Conservation (phyloP, 2,329 filamentous ascomycete genomes). For the Myrmaecium sp. region DNA sequence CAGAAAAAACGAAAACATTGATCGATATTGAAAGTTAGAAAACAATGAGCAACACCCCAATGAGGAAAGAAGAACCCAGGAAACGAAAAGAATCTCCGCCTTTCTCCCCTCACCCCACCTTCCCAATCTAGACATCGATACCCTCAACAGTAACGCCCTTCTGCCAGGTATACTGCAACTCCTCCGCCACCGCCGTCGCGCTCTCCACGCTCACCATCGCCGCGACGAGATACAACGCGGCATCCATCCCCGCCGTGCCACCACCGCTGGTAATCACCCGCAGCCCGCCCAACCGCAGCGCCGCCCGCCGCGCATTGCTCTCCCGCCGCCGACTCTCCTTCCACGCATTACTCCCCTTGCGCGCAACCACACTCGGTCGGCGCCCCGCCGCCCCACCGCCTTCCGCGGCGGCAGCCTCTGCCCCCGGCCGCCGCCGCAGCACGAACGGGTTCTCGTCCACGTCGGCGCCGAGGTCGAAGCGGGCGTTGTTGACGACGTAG, state of each 20-base stretch:
- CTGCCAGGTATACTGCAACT: conserved; percentile 70
- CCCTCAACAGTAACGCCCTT: conserved; percentile 75
- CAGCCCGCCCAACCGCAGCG: conserved; percentile 51
- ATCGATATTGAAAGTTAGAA: too few relatives aligned
- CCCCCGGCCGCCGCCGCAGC: conserved; percentile 55
- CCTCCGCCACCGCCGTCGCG: conserved; percentile 56
- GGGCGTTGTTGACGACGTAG: conserved; percentile 83
- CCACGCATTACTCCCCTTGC: conserved; percentile 73
- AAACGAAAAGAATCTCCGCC: too few relatives aligned
- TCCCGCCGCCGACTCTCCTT: conserved; percentile 59
- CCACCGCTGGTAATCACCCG: conserved; percentile 69
- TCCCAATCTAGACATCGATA: conserved; percentile 64
- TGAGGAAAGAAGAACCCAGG: too few relatives aligned
- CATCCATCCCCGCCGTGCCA: conserved; percentile 65
- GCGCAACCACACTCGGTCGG: conserved; percentile 29
- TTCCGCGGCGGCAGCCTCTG: too few relatives aligned
- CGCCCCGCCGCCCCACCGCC: conserved; percentile 25
- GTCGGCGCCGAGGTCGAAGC: conserved; percentile 63
- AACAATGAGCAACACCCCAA: too few relatives aligned
- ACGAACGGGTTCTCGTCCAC: conserved; percentile 75
- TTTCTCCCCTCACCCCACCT: too few relatives aligned
- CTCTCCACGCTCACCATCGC: conserved; percentile 63
- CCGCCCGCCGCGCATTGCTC: conserved; percentile 61
- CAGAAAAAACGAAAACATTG: too few relatives aligned
- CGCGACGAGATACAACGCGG: conserved; percentile 68